Base-by-base conservation (phyloP, 2,329 filamentous ascomycete species). In the Aspergillus fructus region DNA sequence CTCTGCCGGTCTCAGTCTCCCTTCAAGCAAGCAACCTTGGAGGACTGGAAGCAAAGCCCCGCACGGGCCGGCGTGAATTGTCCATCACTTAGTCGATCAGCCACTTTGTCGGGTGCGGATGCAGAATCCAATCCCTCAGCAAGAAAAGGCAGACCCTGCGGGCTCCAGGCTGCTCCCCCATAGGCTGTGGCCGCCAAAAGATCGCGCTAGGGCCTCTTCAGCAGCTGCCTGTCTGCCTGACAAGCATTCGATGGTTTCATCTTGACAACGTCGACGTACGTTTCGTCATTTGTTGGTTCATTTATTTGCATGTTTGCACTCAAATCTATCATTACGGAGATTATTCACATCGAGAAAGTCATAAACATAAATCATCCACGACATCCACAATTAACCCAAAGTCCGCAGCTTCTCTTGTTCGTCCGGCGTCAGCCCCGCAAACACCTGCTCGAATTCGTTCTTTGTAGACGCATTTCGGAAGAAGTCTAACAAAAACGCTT, bases 401-500 rank as follows among this genome's bases (percentile, higher is more conserved):
- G 66, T 72, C 56, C 69, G 71, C 42, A 77, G 66, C 60, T 73
- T 75, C 40, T 69, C 68, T 62, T 76, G 74, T 59, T 88, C 85
- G 46, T 79, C 76, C 13, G 77, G 72, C 2, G 74, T 85, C 62
- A 88, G 66, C n/a, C 78, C 74, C 15, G 70, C 74, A 70, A 84
- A 88, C 23, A 85, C 70, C 49, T 81, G 79, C 27, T 76, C 76
- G 66, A 87, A 87, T 12, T 77, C 82, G 2, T 78, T 74, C 62
- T 81, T 82, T n/a, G 75, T 71, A 13, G 79, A 81, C 45, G 81
- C 79, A 42, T 78, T 75, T 43, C 77, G 79, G 77, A 97, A 97
- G 77, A 96, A 97, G 13, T 93, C 86, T 1, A 86, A 82, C 47
- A 97, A 79, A 72, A 91, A 96, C 4, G 83, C 85, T 71, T 96